Evolutionary conservation across 257 asterid genomes (phyloP).

Genomic region (Thymus mandschuricus): DNA sequence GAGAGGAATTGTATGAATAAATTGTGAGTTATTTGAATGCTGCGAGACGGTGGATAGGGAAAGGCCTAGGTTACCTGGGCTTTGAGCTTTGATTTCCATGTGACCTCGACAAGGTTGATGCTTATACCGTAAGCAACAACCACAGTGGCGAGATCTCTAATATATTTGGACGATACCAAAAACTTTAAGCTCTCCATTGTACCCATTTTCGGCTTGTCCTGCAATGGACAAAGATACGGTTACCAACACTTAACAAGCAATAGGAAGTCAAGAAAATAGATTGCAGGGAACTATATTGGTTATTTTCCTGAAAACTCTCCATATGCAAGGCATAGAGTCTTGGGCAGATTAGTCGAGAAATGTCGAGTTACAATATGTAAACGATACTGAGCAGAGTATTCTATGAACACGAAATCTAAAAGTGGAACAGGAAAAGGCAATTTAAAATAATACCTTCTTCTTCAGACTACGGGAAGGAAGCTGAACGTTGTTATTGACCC

Average conservation of each 20-base stretch:
- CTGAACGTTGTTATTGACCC: constrained; percentile 85
- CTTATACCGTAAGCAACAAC: constrained; percentile 98
- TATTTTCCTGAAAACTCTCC: neutral
- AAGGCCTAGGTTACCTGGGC: constrained; percentile 64
- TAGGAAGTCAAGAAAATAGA: neutral
- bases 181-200: constrained; percentile 97
- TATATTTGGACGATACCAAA: constrained; percentile 80
- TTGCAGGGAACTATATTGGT: constrained; percentile 5
- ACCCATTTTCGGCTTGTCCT: constrained; percentile 95
- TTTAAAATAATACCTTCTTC: constrained; percentile 75
- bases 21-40: neutral
- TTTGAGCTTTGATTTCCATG: constrained; percentile 99
- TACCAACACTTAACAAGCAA: constrained; percentile 3
- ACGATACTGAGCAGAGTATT: neutral
- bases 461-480: constrained; percentile 82
- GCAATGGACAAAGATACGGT: constrained; percentile 27
- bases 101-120: constrained; percentile 97
- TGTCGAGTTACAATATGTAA: neutral
- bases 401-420: neutral
- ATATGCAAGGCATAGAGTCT: neutral
- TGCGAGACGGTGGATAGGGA: neutral
- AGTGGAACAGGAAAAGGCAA: neutral
- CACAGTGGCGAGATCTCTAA: constrained; percentile 92
- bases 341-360: neutral
- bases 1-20: constrained; percentile 17